These are phyloP conservation scores for Trametes villosa DNA, from an alignment of 768 basidiomycete species.

Conservation along the genomic window DNA sequence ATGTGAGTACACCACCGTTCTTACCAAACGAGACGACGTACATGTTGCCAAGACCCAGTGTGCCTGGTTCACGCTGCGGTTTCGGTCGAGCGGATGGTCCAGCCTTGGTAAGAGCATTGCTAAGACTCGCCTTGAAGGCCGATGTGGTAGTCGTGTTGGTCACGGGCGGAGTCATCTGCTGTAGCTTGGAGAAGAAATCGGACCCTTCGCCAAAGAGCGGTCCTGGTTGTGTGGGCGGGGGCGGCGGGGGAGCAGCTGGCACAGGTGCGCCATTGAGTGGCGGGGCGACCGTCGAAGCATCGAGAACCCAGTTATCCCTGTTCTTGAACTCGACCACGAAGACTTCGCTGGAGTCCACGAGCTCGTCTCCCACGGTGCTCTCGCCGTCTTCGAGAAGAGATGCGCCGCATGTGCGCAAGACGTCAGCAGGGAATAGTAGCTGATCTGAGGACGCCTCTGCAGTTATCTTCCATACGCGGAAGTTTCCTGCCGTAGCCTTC, in stretches of 20 bases:
- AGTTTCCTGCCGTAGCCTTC: conserved; percentile 26
- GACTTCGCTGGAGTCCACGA: conserved; percentile 62
- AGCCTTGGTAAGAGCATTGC: conserved; percentile 19
- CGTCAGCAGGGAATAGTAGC: conserved; percentile 20
- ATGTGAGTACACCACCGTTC: conserved; percentile 17
- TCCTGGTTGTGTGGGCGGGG: conserved; percentile 18
- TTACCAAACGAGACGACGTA: conserved; percentile 42
- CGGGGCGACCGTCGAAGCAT: conserved; percentile 27
- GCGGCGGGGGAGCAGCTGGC: background rate
- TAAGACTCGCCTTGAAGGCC: conserved; percentile 11
- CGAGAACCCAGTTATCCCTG: conserved; percentile 62
- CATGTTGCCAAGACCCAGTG: conserved; percentile 89
- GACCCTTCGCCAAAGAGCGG: conserved; percentile 54
- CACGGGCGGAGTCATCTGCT: conserved; percentile 16
- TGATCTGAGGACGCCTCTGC: conserved; percentile 20
- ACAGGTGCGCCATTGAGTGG: background rate
- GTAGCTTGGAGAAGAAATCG: conserved; percentile 52
- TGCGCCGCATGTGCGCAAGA: conserved; percentile 29
- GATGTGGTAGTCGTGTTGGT: conserved; percentile 18
- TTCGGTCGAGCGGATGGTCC: conserved; percentile 36
- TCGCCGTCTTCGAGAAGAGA: conserved; percentile 51
- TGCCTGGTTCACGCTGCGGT: conserved; percentile 62
- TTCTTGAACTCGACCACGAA: conserved; percentile 79
- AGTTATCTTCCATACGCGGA: conserved; percentile 68
- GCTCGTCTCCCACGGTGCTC: conserved; percentile 60